These are phyloP conservation scores for Euptelea pleiosperma DNA, from an alignment of 164 flowering plant species.

Conservation along the genomic window DNA sequence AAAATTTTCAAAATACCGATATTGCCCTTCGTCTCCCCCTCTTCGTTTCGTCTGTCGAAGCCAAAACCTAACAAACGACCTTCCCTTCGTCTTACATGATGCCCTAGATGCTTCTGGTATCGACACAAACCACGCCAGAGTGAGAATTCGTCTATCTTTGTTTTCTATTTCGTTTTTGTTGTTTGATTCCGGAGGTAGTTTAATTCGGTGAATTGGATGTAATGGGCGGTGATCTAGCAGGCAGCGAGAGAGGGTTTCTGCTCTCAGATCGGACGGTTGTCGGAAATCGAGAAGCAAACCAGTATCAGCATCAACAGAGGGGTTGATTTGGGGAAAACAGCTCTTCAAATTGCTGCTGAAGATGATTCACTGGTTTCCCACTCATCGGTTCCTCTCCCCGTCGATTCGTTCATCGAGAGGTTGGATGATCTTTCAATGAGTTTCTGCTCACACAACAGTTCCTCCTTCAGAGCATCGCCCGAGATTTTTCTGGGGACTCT, in stretches of 20 bases:
- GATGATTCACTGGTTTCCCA: slow-evolving; percentile 81
- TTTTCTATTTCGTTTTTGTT: background rate
- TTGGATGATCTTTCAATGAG: slow-evolving; percentile 67
- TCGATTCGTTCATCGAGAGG: slow-evolving; percentile 59
- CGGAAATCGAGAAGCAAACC: slow-evolving; percentile 65
- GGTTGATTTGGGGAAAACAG: slow-evolving; percentile 65
- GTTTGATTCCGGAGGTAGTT: background rate
- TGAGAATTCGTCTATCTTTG: slow-evolving; percentile 6
- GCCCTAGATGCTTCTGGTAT: slow-evolving; percentile 56
- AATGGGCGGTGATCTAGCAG: slow-evolving; percentile 25
- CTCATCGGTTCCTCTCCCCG: slow-evolving; percentile 80
- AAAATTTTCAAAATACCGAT: slow-evolving; percentile 5
- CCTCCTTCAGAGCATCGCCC: slow-evolving; percentile 48
- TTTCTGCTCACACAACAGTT: slow-evolving; percentile 45
- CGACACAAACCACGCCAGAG: slow-evolving; percentile 57
- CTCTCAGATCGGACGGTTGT: slow-evolving; percentile 40
- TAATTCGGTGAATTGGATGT: background rate
- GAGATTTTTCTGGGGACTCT: slow-evolving; percentile 51
- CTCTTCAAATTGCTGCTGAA: slow-evolving; percentile 73
- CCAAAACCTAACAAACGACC: slow-evolving; percentile 23
- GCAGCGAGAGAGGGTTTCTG: slow-evolving; percentile 61
- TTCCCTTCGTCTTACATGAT: slow-evolving; percentile 57
- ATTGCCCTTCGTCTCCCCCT: slow-evolving; percentile 9
- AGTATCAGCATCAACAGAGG: slow-evolving; percentile 64
- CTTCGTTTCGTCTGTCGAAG: slow-evolving; percentile 9